Conservation (phyloP, 805 yeast species). For the Clavispora phyllophila region DNA sequence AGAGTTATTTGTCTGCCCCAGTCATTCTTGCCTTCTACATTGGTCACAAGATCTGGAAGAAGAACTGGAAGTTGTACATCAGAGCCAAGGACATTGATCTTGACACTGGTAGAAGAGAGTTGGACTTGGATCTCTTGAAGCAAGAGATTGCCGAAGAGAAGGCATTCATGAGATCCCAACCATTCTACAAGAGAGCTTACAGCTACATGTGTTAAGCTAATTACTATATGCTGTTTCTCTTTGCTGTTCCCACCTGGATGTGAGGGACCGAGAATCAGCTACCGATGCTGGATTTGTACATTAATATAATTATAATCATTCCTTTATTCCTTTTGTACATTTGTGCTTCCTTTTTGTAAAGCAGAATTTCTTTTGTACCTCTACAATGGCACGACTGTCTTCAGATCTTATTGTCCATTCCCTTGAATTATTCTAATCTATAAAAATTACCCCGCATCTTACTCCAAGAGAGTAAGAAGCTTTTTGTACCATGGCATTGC, state of each 20-base stretch:
- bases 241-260: background rate
- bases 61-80: slow-evolving; percentile 27
- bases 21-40: slow-evolving; percentile 53
- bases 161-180: slow-evolving; percentile 42
- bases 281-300: background rate
- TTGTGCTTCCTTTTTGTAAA: no score
- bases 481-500: slow-evolving; percentile 9
- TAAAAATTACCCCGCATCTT: background rate
- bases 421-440: no score
- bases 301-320: background rate
- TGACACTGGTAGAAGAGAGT: slow-evolving; percentile 36
- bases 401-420: background rate
- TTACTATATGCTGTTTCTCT: background rate
- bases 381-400: no score
- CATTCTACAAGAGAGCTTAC: slow-evolving; percentile 46
- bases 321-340: no score
- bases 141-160: slow-evolving; percentile 52
- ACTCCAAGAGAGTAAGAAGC: background rate
- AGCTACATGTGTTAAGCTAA: slow-evolving; percentile 48
- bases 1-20: slow-evolving; percentile 60
- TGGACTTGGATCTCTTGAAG: slow-evolving; percentile 34
- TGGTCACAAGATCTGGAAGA: slow-evolving; percentile 52
- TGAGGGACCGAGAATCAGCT: background rate
- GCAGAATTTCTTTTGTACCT: no score
- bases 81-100: slow-evolving; percentile 30